phyloP scores from a whole-genome alignment of 2,329 filamentous ascomycete genomes.

The Diaporthe sp. region DNA sequence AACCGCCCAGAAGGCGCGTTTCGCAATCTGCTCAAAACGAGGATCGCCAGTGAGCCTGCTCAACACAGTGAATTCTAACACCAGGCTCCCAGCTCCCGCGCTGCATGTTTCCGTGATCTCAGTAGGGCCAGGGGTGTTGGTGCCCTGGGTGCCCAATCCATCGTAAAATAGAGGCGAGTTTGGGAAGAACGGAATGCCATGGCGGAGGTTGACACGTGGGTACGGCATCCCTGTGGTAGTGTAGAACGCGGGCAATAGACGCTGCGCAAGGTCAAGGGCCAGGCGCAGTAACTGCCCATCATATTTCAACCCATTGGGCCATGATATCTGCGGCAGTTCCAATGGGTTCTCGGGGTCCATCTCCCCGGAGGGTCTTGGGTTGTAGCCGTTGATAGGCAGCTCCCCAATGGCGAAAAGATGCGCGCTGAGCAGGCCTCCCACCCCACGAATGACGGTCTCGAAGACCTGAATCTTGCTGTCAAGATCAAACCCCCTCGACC shows the following conservation, averaged over 20 bases:
- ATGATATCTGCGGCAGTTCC: constrained; percentile 70
- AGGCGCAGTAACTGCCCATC: constrained; percentile 92
- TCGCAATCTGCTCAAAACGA: constrained; percentile 90
- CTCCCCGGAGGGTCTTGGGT: constrained; percentile 60
- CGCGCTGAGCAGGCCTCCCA: constrained; percentile 91
- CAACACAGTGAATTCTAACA: constrained; percentile 92
- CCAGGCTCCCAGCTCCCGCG: constrained; percentile 94
- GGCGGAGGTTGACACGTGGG: constrained; percentile 89
- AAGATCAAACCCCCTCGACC: constrained; percentile 88
- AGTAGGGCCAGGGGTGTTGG: constrained; percentile 55
- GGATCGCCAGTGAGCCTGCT: constrained; percentile 88
- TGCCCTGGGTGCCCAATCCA: constrained; percentile 53
- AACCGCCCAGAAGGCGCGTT: constrained; percentile 97
- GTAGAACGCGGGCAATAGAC: constrained; percentile 92
- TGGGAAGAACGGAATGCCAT: constrained; percentile 92
- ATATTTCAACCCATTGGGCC: constrained; percentile 85
- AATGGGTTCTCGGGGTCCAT: constrained; percentile 52
- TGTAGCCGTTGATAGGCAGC: constrained; percentile 86
- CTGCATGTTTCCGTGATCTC: constrained; percentile 98
- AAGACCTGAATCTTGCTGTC: constrained; percentile 99
- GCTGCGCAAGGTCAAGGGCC: constrained; percentile 85
- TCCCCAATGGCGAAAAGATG: constrained; percentile 95
- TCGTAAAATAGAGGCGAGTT: constrained; percentile 82
- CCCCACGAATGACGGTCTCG: constrained; percentile 94
- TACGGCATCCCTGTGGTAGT: constrained; percentile 94